Base-by-base conservation (phyloP, 2,329 filamentous ascomycete species). In the Graphium sp. region DNA sequence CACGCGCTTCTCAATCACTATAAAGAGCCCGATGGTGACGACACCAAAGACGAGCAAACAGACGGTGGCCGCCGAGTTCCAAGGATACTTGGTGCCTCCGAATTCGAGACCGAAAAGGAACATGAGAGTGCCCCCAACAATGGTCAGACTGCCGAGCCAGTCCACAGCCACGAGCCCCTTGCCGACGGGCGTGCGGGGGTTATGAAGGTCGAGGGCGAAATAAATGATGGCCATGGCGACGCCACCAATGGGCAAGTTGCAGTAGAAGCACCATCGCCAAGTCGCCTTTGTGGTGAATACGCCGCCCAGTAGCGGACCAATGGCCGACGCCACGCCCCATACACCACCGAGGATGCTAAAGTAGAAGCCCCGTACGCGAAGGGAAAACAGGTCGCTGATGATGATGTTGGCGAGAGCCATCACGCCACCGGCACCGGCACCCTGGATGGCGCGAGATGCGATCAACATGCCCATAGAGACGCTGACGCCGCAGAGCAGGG, bases 41-140 rank as follows among this genome's bases (percentile, higher is more conserved):
- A 68, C 43, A 14, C 82, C 82, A 39, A 87, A 83, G 27, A 87
- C 54, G 37, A 91, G 61, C 17, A 92, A 60, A 41, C 78, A 84
- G 40, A 92, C 63, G 18, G 85, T 77, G 1, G 68, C 74, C 2
- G 77, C 60, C 0, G 78, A 85, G 29, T 54, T 52, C 83, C 83
- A 92, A 2, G 84, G 76, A 37, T 68, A 70, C 14, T 62, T 60
- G 29, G 83, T 66, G 27, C 82, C 84, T 31, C 84, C 85, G 35
- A 87, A 82, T 44, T 91, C 77, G 8, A 93, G 66, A 1, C 83
- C 85, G 23, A 93, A 70, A 4, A 93, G 67, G 37, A 92, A 61
- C 80, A 92, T 87, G 13, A 91, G 58, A 0, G 80, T 85, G 13
- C 76, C 81, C 23, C 77, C 78, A 15, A 85, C 65, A 44, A 91